Conservation (phyloP, 2,329 filamentous ascomycete species). For the Diplodia sapinea region DNA sequence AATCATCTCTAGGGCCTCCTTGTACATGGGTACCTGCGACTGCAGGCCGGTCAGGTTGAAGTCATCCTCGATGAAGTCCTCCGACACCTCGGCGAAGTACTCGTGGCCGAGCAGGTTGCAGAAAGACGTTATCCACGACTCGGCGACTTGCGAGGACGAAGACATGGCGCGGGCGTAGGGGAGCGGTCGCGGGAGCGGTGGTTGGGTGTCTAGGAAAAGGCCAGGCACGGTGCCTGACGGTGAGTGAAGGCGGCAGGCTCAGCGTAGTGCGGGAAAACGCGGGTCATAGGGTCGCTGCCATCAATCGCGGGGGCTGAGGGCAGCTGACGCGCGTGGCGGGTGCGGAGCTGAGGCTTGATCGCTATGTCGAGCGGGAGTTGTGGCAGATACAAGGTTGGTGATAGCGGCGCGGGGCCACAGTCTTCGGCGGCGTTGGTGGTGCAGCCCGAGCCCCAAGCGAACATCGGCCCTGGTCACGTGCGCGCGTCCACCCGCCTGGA, state of each 20-base stretch:
- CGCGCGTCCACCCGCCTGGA: neutral
- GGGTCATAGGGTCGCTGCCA: conserved; percentile 29
- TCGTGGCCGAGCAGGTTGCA: conserved; percentile 95
- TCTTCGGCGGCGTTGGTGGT: conserved; percentile 26
- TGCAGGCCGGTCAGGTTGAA: conserved; percentile 97
- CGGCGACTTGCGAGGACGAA: conserved; percentile 65
- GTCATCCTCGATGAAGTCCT: conserved; percentile 99
- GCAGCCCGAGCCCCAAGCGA: conserved; percentile 28
- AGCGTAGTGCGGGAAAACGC: conserved; percentile 19
- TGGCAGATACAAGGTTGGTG: conserved; percentile 28
- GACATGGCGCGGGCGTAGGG: conserved; percentile 53
- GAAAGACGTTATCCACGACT: conserved; percentile 98
- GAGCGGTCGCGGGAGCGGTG: conserved; percentile 8
- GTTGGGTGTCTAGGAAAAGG: conserved; percentile 24
- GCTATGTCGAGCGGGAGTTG: conserved; percentile 14
- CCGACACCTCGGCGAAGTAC: conserved; percentile 98
- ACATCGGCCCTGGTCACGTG: conserved; percentile 16
- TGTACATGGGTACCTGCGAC: conserved; percentile 97
- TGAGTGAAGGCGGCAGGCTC: conserved; percentile 25
- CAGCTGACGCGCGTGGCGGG: neutral
- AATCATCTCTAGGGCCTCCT: conserved; percentile 99
- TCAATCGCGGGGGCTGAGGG: conserved; percentile 23
- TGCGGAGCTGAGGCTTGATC: neutral
- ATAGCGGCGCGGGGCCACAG: conserved; percentile 29
- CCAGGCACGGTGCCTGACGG: conserved; percentile 31